Percentiles rank a stretch among this genome's conserved stretches.
These are phyloP conservation scores for Suhomyces sp. DNA, from an alignment of 805 yeast genomes.

Conservation along the genomic window DNA sequence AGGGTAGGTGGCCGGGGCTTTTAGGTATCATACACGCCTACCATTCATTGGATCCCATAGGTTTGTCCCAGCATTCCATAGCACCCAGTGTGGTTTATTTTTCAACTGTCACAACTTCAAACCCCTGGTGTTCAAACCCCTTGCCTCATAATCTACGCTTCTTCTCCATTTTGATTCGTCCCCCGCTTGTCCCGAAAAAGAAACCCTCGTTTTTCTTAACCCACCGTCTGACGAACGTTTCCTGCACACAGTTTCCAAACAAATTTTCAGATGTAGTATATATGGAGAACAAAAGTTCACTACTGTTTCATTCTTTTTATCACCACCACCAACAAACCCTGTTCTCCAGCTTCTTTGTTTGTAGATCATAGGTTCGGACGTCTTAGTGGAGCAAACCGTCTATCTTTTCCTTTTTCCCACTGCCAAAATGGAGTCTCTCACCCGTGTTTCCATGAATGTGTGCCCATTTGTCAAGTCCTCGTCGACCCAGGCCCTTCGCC, in stretches of 20 bases:
- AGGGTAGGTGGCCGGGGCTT: too few species aligned
- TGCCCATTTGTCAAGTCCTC: conserved; percentile 81
- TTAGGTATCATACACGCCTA: too few species aligned
- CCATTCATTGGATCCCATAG: too few species aligned
- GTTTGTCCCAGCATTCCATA: too few species aligned
- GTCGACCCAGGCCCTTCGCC: conserved; percentile 59
- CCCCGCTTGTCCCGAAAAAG: too few species aligned
- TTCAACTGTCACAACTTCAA: too few species aligned
- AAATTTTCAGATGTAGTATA: conserved; percentile 4
- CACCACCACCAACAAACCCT: conserved; percentile 3
- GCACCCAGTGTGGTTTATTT: too few species aligned
- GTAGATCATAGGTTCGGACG: background rate
- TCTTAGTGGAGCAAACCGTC: conserved; percentile 1
- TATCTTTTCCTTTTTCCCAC: conserved; percentile 1
- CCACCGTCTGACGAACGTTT: background rate
- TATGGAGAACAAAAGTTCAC: conserved; percentile 1
- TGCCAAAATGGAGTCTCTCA: conserved; percentile 69
- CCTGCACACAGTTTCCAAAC: background rate
- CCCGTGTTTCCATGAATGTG: conserved; percentile 70
- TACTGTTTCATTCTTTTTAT: background rate
- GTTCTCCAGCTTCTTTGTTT: background rate
- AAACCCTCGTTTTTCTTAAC: conserved; percentile 5
- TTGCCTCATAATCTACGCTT: too few species aligned
- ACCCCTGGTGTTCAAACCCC: too few species aligned
- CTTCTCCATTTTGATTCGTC: too few species aligned